Conservation (phyloP, 1,139 yeast genomes). For the Suhomyces bolitotheri region DNA sequence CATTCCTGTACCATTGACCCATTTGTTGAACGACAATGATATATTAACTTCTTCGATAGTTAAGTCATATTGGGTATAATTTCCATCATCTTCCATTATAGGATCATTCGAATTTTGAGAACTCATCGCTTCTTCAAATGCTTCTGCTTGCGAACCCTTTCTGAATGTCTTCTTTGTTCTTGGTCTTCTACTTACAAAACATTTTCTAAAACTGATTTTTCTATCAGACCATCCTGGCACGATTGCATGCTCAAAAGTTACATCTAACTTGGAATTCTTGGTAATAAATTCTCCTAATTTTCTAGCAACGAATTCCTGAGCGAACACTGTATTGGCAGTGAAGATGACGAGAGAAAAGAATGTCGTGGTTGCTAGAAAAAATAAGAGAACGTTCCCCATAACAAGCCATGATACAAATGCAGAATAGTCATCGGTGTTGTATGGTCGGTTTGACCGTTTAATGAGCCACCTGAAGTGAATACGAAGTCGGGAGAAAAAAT, state of each 20-base stretch:
- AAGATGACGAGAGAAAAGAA: constrained; percentile 78
- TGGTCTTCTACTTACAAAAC: constrained; percentile 86
- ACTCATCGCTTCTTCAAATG: constrained; percentile 49
- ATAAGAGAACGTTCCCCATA: constrained; percentile 77
- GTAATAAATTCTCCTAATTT: constrained; percentile 82
- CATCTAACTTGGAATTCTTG: constrained; percentile 79
- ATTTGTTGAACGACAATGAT: constrained; percentile 75
- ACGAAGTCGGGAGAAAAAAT: constrained; percentile 49
- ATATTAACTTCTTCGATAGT: constrained; percentile 85
- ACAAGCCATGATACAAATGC: constrained; percentile 91
- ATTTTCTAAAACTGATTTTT: constrained; percentile 77
- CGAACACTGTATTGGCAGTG: constrained; percentile 80
- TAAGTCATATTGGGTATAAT: constrained; percentile 91
- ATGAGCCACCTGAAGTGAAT: constrained; percentile 72
- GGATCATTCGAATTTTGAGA: constrained; percentile 24
- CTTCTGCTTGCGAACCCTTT: constrained; percentile 76
- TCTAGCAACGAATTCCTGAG: constrained; percentile 85
- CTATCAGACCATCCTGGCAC: constrained; percentile 96
- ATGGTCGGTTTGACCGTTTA: constrained; percentile 58
- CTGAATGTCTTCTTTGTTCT: constrained; percentile 49
- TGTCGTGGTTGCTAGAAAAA: constrained; percentile 86
- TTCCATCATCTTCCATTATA: constrained; percentile 72
- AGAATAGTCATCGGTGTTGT: constrained; percentile 83
- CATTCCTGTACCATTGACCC: constrained; percentile 90
- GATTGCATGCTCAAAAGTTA: constrained; percentile 89